These are phyloP conservation scores for Hypoxylon sp. DNA, from an alignment of 2,329 filamentous ascomycete genomes.

Conservation along the genomic window DNA sequence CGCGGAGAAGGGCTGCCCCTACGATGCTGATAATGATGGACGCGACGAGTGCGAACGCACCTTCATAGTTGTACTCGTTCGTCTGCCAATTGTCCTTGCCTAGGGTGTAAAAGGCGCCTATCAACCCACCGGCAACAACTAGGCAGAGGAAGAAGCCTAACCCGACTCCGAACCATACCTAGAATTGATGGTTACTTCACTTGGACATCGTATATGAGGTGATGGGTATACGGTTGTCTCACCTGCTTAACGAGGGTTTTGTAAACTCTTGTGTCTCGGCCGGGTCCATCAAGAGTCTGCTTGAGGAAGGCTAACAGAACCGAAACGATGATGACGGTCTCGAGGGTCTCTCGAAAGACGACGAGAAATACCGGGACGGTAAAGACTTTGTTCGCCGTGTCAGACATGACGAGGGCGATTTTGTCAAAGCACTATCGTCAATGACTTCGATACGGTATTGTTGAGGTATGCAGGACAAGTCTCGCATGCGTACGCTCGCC, in stretches of 20 bases:
- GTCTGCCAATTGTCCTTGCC: conserved; percentile 72
- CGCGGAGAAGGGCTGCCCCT: conserved; percentile 79
- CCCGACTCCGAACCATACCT: conserved; percentile 74
- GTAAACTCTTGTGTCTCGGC: conserved; percentile 68
- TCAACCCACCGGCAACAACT: conserved; percentile 71
- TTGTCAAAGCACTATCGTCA: neutral
- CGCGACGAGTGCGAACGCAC: conserved; percentile 78
- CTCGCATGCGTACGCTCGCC: too few relatives aligned
- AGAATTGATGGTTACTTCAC: conserved; percentile 5
- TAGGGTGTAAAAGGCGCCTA: conserved; percentile 76
- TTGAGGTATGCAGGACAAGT: conserved; percentile 4
- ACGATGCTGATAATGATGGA: conserved; percentile 82
- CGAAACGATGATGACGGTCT: conserved; percentile 85
- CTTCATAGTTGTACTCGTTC: conserved; percentile 83
- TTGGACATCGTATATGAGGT: neutral
- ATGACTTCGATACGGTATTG: conserved; percentile 3
- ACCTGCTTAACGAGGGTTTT: conserved; percentile 74
- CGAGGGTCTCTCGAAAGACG: conserved; percentile 84
- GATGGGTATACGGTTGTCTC: conserved; percentile 23
- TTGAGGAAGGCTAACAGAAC: conserved; percentile 88
- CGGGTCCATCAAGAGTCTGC: conserved; percentile 74
- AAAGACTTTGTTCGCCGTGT: conserved; percentile 42
- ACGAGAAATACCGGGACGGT: conserved; percentile 76
- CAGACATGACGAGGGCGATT: conserved; percentile 37
- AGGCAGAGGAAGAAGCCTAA: conserved; percentile 71